Evolutionary conservation across 164 flowering plant genomes (phyloP).

Genomic region (Kalanchoe fedtschenkoi): DNA sequence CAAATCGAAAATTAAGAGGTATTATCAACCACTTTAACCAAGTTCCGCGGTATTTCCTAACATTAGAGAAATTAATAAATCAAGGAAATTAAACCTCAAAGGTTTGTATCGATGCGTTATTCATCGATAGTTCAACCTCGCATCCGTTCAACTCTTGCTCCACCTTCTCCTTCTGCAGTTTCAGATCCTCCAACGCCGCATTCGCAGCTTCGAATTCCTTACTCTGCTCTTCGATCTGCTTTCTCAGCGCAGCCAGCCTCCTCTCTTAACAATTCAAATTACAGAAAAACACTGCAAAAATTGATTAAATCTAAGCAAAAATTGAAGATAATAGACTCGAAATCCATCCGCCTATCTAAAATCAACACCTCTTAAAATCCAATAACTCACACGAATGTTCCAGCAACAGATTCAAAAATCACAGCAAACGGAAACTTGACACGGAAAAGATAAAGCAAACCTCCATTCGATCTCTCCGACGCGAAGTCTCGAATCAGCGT

Average conservation of each 20-base stretch:
- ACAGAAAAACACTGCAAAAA: too few relatives aligned
- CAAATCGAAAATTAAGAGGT: neutral
- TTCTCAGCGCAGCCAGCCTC: slow-evolving; percentile 40
- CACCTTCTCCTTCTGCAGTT: slow-evolving; percentile 33
- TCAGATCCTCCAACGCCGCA: slow-evolving; percentile 39
- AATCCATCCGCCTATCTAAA: neutral
- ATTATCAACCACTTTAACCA: neutral
- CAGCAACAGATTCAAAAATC: too few relatives aligned
- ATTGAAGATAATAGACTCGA: too few relatives aligned
- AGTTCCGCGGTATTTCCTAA: neutral
- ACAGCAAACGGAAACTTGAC: neutral
- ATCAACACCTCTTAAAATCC: neutral
- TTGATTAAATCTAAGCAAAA: too few relatives aligned
- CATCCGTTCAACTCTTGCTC: slow-evolving; percentile 66
- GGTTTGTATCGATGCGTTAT: slow-evolving; percentile 42
- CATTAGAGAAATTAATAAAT: neutral
- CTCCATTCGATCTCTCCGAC: slow-evolving; percentile 64
- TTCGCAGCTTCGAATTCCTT: slow-evolving; percentile 30
- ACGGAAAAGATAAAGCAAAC: slow-evolving; percentile 14
- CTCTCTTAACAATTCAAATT: too few relatives aligned
- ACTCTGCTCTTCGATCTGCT: slow-evolving; percentile 35
- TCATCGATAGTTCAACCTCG: slow-evolving; percentile 50
- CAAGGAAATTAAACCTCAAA: slow-evolving; percentile 35
- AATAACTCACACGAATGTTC: neutral
- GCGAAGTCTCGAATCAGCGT: slow-evolving; percentile 59